Conservation (phyloP, 805 yeast species). For the Candida oleophila region DNA sequence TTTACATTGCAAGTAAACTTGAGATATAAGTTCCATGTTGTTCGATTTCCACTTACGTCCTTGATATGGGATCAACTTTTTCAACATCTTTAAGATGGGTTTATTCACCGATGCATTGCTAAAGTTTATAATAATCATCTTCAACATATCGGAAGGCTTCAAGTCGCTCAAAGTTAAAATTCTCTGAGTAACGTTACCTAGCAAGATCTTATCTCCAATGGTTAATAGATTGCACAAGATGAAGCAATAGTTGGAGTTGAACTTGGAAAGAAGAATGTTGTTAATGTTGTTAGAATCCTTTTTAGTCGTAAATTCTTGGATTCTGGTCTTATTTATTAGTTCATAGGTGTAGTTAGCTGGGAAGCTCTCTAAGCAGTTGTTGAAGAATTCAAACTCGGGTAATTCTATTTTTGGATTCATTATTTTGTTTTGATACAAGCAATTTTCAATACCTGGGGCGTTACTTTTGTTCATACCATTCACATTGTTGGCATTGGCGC, state of each 20-base stretch:
- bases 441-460: conserved; percentile 28
- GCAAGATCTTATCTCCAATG: conserved; percentile 55
- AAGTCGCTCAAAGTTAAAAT: conserved; percentile 59
- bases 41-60: conserved; percentile 92
- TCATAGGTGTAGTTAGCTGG: conserved; percentile 14
- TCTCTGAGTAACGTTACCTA: conserved; percentile 68
- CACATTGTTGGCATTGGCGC: conserved; percentile 6
- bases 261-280: conserved; percentile 25
- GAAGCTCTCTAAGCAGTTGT: conserved; percentile 26
- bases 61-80: conserved; percentile 81
- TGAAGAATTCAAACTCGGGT: conserved; percentile 37
- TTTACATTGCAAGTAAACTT: conserved; percentile 75
- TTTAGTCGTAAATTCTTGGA: conserved; percentile 25
- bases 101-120: conserved; percentile 57
- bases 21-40: conserved; percentile 91
- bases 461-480: conserved; percentile 3
- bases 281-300: conserved; percentile 26
- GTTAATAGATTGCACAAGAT: conserved; percentile 52
- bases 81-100: conserved; percentile 72
- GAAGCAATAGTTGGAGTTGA: conserved; percentile 45
- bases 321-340: conserved; percentile 30
- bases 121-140: conserved; percentile 57
- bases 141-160: conserved; percentile 62
- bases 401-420: conserved; percentile 37
- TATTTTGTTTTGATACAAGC: conserved; percentile 37